A percentile compares a stretch with the other conserved stretches of the same genome.
These are phyloP conservation scores for Crucihimalaya himalaica DNA, from an alignment of 345 rosid genomes.

Conservation along the genomic window DNA sequence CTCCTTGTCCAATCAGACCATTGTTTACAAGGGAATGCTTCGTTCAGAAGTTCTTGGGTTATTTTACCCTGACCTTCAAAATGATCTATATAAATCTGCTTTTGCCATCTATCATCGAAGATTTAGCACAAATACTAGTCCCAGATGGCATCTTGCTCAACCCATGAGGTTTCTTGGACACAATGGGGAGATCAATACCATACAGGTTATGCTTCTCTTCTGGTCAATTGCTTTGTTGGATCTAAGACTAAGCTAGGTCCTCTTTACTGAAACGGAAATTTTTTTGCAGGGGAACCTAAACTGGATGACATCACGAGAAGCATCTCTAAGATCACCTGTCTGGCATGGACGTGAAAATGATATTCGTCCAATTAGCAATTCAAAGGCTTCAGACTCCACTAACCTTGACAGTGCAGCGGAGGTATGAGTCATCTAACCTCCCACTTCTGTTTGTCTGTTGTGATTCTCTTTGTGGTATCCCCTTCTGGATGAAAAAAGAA, in stretches of 20 bases:
- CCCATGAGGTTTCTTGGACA: slow-evolving; percentile 99
- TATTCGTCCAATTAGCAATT: slow-evolving; percentile 91
- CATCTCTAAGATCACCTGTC: slow-evolving; percentile 83
- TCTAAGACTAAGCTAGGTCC: slow-evolving; percentile 9
- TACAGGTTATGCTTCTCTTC: slow-evolving; percentile 63
- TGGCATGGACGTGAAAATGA: slow-evolving; percentile 98
- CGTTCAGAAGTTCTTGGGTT: slow-evolving; percentile 96
- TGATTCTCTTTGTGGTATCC: slow-evolving; percentile 21
- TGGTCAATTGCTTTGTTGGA: slow-evolving; percentile 18
- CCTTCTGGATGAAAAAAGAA: slow-evolving; percentile 8
- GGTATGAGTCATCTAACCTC: slow-evolving; percentile 49
- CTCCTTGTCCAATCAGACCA: slow-evolving; percentile 92
- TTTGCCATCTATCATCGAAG: slow-evolving; percentile 97
- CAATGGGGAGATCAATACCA: slow-evolving; percentile 98
- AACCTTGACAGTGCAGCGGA: slow-evolving; percentile 98
- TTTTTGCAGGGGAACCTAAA: slow-evolving; percentile 88
- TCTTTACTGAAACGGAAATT: slow-evolving; percentile 28
- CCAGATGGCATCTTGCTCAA: slow-evolving; percentile 99
- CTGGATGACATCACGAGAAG: slow-evolving; percentile 99
- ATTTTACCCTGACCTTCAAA: slow-evolving; percentile 81
- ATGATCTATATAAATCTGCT: slow-evolving; percentile 72
- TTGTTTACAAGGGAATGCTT: slow-evolving; percentile 99
- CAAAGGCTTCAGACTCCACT: slow-evolving; percentile 95
- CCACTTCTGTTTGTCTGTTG: slow-evolving; percentile 14
- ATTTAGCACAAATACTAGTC: slow-evolving; percentile 98